Evolutionary conservation across 2,329 filamentous ascomycete species (phyloP), one percentile per base, ranked within the genome.

Genomic region (Sclerotinia trifoliorum): DNA sequence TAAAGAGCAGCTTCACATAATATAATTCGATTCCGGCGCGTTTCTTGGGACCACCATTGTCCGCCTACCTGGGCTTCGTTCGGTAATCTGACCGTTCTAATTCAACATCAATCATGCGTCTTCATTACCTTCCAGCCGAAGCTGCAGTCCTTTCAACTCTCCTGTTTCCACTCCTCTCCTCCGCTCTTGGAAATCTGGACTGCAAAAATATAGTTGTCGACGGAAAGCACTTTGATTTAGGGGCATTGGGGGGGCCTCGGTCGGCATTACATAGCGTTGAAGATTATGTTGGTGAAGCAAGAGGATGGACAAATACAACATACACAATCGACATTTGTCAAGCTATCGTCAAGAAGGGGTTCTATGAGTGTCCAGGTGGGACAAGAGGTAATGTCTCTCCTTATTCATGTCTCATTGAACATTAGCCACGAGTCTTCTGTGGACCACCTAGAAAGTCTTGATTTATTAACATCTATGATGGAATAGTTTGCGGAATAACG

Each of bases 311-410:
- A 70, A 95, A 95, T 78, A 92, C 88, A 35, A 94, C 92, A 55
- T 96, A 93, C 78, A 94, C 91, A 0, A 77, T 96, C 68, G 90
- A 96, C 75, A 83, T 96, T 61, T 96, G 93, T 80, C 80, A 82
- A 65, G 83, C 86, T 8, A 80, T 97, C 72, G 85, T 86, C 78
- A 85, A 72, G 79, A 82, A 7, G 81, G 88, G 49, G 81, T 67
- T 67, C 24, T 3, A 67, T 63, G 49, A 89, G 74, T 96, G 93
- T 77, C 88, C 87, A 0, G 84, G 85, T 58, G 89, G 88, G 52
- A 88, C 91, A 3, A 84, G 89, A 82, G 86, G 90, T 91, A 79
- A 70, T 82, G 72, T 35, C 24, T 64, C 51, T 58, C 65, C 54
- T 51, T 48, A 15, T 48, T 35, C 21, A 57, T 65, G 24, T 56